Base-by-base conservation (phyloP, 805 yeast species). In the Wickerhamomyces hampshirensis region DNA sequence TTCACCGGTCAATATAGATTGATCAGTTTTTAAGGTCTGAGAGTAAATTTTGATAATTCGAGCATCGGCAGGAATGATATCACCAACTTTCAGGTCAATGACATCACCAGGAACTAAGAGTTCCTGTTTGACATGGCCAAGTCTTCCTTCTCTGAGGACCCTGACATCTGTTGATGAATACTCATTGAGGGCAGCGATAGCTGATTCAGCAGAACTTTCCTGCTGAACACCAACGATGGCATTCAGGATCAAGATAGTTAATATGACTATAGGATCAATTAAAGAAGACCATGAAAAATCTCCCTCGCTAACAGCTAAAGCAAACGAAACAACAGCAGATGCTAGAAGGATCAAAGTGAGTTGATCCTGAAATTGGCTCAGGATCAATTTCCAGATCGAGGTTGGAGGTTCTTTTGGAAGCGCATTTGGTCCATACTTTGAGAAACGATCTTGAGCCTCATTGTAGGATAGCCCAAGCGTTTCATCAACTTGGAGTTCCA, bases 1-100 rank as follows among this genome's bases (percentile, higher is more conserved):
- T 46, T 71, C 76, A 45, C 77, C 77, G 14, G 77, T 71, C 23
- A 71, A 58, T 13, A 70, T 60, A 5, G 75, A 64, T 36, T 71
- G 62, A 50, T 71, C 76, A 42, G 69, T 60, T 19, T 62, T 48
- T 14, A 71, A 52, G 28, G 66, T 65, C 29, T 62, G 59, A n/a
- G 72, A 61, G 28, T 50, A 44, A 30, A 49, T 56, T 18, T 63
- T 62, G 30, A 63, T 38, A 27, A 71, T 46, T 50, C 76, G 58
- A 24, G 69, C 55, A 52, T 71, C 77, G 9, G 76, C 76, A 8
- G 77, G 73, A 13, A 71, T 55, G 34, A 68, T 67, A 30, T 62
- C 56, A 17, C 75, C 73, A 19, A 65, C 51, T 10, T 48, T 37
- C 23, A 71, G 43, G 23, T 53, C 49, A 13, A 70, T 60, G 7